Conservation (phyloP, 2,329 filamentous ascomycete genomes). For the Ophiobolus disseminans region DNA sequence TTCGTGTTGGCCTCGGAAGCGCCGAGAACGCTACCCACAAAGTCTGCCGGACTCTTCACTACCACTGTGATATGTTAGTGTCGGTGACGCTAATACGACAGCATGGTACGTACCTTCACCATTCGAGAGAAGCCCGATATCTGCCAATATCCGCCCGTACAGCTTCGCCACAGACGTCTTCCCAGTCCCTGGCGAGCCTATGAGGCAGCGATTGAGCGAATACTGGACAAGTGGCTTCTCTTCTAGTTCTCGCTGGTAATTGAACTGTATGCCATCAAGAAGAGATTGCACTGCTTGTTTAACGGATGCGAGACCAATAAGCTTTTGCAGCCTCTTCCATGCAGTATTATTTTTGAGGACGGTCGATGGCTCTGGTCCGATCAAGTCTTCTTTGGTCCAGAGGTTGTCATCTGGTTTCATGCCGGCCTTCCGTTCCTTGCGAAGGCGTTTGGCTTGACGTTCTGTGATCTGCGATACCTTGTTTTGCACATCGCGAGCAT, state of each 20-base stretch:
- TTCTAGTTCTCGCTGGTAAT: conserved; percentile 70
- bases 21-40: conserved; percentile 69
- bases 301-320: conserved; percentile 68
- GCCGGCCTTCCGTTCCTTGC: conserved; percentile 53
- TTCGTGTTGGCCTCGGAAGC: conserved; percentile 75
- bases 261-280: conserved; percentile 67
- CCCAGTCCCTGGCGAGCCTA: conserved; percentile 76
- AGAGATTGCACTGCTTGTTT: conserved; percentile 67
- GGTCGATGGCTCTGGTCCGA: conserved; percentile 70
- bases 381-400: conserved; percentile 71
- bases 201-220: conserved; percentile 71
- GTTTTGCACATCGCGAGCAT: conserved; percentile 74
- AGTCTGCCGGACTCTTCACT: conserved; percentile 75
- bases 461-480: conserved; percentile 60
- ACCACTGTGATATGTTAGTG: conserved; percentile 59
- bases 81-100: neutral
- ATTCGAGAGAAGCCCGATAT: conserved; percentile 71
- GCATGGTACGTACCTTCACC: conserved; percentile 63
- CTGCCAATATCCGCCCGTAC: conserved; percentile 72
- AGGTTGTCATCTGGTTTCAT: conserved; percentile 62
- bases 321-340: conserved; percentile 63
- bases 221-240: conserved; percentile 67
- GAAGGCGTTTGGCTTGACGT: conserved; percentile 66
- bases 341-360: conserved; percentile 61
- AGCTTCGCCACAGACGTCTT: conserved; percentile 79